These are phyloP conservation scores for Diospyros lotus DNA, from an alignment of 148 eudicot genomes.

Conservation along the genomic window DNA sequence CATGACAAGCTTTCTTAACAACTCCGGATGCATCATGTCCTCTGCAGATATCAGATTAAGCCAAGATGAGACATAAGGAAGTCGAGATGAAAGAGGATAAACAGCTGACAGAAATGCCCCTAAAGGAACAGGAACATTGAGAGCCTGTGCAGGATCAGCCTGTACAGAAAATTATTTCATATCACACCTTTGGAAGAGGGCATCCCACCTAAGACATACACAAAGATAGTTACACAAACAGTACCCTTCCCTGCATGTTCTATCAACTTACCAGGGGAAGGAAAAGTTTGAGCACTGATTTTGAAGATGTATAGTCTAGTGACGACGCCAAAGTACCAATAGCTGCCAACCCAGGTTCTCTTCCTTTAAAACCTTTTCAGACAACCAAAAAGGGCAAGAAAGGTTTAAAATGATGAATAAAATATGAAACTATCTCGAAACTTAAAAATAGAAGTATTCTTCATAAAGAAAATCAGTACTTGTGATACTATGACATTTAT, in stretches of 20 bases:
- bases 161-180: slow-evolving; percentile 25
- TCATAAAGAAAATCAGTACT: not conserved
- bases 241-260: not conserved
- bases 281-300: slow-evolving; percentile 82
- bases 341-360: slow-evolving; percentile 73
- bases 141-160: slow-evolving; percentile 97
- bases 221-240: not conserved
- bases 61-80: slow-evolving; percentile 91
- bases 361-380: slow-evolving; percentile 61
- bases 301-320: slow-evolving; percentile 86
- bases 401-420: not conserved
- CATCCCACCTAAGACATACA: not conserved
- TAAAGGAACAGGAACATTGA: slow-evolving; percentile 95
- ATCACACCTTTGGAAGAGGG: not conserved
- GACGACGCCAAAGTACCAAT: slow-evolving; percentile 89
- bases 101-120: slow-evolving; percentile 87
- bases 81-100: slow-evolving; percentile 80
- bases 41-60: slow-evolving; percentile 85
- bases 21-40: slow-evolving; percentile 95
- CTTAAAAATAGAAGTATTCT: not conserved
- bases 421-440: too few relatives aligned
- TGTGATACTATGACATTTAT: not conserved
- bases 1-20: slow-evolving; percentile 79
- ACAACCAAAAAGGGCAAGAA: not conserved
- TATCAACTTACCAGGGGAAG: slow-evolving; percentile 80